Evolutionary conservation across 108 stramenopile species (phyloP).

Genomic region (Phaeodactylum tricornutum): DNA sequence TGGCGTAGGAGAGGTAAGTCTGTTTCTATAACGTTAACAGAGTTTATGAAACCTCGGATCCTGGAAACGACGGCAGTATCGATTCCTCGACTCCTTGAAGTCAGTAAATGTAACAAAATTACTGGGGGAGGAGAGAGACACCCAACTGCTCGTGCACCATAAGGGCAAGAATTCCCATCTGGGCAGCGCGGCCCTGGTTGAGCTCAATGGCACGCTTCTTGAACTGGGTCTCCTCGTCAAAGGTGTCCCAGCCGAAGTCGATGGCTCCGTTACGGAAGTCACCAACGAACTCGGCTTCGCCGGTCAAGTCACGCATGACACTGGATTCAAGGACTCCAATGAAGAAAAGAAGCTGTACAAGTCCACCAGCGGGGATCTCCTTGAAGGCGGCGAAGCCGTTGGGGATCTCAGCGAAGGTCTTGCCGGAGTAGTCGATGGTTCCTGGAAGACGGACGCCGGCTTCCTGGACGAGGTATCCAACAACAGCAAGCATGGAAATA

Average conservation of each 20-base stretch:
- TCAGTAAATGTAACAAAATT: background rate
- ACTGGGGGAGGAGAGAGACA: slow-evolving; percentile 21
- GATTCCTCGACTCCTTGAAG: background rate
- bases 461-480: slow-evolving; percentile 39
- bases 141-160: slow-evolving; percentile 73
- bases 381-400: slow-evolving; percentile 31
- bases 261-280: slow-evolving; percentile 77
- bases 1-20: background rate
- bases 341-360: slow-evolving; percentile 53
- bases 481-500: slow-evolving; percentile 48
- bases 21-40: background rate
- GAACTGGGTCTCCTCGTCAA: slow-evolving; percentile 53
- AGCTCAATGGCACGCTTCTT: slow-evolving; percentile 79
- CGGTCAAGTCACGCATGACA: slow-evolving; percentile 56
- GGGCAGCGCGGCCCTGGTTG: slow-evolving; percentile 85
- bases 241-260: slow-evolving; percentile 72
- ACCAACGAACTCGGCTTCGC: slow-evolving; percentile 39
- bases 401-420: slow-evolving; percentile 54
- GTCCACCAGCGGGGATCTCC: slow-evolving; percentile 47
- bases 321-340: slow-evolving; percentile 52
- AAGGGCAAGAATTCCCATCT: slow-evolving; percentile 84
- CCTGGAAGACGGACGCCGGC: slow-evolving; percentile 59
- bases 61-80: background rate
- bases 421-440: slow-evolving; percentile 53
- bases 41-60: slow-evolving; percentile 1